Conservation (phyloP, 768 basidiomycete species). For the Tricholomella constricta region DNA sequence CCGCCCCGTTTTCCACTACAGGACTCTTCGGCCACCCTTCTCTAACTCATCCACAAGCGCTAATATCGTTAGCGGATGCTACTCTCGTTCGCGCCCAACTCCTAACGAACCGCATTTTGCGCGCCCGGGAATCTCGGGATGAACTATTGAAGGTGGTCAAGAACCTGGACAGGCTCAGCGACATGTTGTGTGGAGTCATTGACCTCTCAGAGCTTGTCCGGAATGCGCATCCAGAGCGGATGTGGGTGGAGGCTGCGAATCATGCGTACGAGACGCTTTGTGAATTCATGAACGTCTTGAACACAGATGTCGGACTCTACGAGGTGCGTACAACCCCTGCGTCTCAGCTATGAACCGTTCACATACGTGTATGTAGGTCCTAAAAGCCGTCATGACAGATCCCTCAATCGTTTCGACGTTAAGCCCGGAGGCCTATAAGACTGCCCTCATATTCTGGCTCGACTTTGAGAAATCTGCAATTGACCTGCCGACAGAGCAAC, state of each 20-base stretch:
- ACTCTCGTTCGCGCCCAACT: conserved; percentile 80
- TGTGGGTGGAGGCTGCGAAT: conserved; percentile 85
- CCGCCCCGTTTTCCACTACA: conserved; percentile 52
- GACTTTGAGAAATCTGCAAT: conserved; percentile 99
- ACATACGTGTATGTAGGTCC: conserved; percentile 48
- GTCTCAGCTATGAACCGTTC: conserved; percentile 15
- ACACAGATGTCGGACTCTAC: conserved; percentile 90
- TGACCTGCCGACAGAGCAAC: conserved; percentile 74
- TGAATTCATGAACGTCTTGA: conserved; percentile 97
- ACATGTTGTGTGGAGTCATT: conserved; percentile 94
- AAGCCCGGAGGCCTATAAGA: conserved; percentile 75
- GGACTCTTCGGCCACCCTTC: conserved; percentile 86
- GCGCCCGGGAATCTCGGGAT: conserved; percentile 66
- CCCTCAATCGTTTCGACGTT: conserved; percentile 64
- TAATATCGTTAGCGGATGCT: conserved; percentile 73
- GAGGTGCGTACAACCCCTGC: conserved; percentile 56
- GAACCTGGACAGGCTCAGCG: conserved; percentile 94
- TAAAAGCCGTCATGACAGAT: conserved; percentile 71
- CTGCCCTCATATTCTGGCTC: conserved; percentile 91
- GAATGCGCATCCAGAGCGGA: conserved; percentile 86
- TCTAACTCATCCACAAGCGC: conserved; percentile 67
- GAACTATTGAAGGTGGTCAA: conserved; percentile 90
- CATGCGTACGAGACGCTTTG: conserved; percentile 88
- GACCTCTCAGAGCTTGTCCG: conserved; percentile 94
- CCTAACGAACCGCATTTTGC: conserved; percentile 82